A percentile compares a stretch with the other conserved stretches of the same genome.
Evolutionary conservation across 192 early-diverging fungal genomes (phyloP).

Genomic region (Dissophora ornata): DNA sequence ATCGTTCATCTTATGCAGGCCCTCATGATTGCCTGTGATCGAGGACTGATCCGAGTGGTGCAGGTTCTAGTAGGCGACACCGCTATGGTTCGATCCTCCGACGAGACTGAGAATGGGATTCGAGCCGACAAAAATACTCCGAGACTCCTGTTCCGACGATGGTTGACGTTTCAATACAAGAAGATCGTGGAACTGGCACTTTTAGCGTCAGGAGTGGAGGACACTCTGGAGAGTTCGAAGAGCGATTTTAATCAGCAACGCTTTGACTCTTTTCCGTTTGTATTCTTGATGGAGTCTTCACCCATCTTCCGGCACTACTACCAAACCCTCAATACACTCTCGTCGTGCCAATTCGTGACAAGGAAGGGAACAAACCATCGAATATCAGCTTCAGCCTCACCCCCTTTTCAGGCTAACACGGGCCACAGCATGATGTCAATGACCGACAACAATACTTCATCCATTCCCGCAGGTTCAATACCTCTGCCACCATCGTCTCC

Average conservation of each 20-base stretch:
- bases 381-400: neutral
- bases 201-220: neutral
- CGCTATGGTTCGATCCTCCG: neutral
- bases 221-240: neutral
- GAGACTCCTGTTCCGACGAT: conserved; percentile 16
- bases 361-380: neutral
- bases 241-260: too few relatives aligned
- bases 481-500: neutral
- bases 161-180: conserved; percentile 24
- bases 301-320: conserved; percentile 43
- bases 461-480: neutral
- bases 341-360: conserved; percentile 43
- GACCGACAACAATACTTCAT: neutral
- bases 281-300: conserved; percentile 49
- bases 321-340: conserved; percentile 40
- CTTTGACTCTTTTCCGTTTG: conserved; percentile 31
- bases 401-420: too few relatives aligned
- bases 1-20: conserved; percentile 45
- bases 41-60: conserved; percentile 23
- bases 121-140: neutral
- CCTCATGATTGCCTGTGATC: conserved; percentile 44
- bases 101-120: neutral
- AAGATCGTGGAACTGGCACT: conserved; percentile 4
- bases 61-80: conserved; percentile 16
- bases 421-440: too few relatives aligned